Evolutionary conservation across 176 grass and related monocot species (phyloP), one percentile per base, ranked within the genome.

Genomic region (Carex pumila): DNA sequence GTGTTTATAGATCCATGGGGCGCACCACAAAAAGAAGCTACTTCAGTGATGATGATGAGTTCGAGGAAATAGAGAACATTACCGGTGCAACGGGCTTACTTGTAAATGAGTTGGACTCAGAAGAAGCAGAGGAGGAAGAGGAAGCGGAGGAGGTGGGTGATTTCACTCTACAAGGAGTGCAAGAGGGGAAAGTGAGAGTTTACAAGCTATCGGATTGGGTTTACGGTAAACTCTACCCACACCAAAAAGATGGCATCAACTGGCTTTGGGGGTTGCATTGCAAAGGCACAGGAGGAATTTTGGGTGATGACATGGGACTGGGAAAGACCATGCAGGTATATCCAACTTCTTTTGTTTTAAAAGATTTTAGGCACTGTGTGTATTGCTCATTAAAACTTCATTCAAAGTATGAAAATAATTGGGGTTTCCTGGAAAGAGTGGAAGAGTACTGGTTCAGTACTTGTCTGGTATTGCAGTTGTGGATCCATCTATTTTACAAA

Each of bases 231-330:
- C 85, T 98, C 71, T 98, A 91, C 59, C 53, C 69, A 30, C 89
- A 98, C 50, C 95, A 98, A 74, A 84, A 80, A 36, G 91, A 93
- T 21, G 95, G 95, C 19, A 87, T 98, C 83, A 79, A 70, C 15
- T 98, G 92, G 92, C 88, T 95, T 65, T 98, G 95, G 95, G 68
- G 82, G 13, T 85, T 93, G 60, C 89, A 98, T 72, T 92, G 95
- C 80, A 91, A 68, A 81, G 74, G 68, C 39, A 90, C 88, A 0
- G 96, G 96, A 78, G 96, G 95, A 4, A 92, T 98, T 76, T 87
- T 98, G 7, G 95, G 95, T 32, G 95, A 98, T 85, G 95, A 98
- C 67, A 98, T 98, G 95, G 95, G 95, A 0, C 89, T 98, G 29
- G 95, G 95, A 72, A 98, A 98, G 91, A 98, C 92, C 11, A 92